phyloP scores from a whole-genome alignment of 768 basidiomycete genomes.

The Tricholomella constricta region DNA sequence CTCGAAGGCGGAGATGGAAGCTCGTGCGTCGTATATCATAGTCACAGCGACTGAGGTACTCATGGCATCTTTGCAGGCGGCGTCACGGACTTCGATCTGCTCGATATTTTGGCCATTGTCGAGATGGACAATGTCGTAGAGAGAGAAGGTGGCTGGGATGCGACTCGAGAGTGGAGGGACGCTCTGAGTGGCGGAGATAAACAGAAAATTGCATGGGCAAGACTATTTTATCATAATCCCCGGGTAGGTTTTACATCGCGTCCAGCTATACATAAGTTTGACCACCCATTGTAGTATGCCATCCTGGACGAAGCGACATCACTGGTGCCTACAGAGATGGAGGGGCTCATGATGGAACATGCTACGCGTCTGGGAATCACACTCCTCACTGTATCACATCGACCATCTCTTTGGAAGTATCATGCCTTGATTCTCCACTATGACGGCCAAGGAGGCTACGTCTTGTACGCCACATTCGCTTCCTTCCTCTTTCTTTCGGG shows the following conservation, averaged over 20 bases:
- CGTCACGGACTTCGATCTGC: conserved; percentile 73
- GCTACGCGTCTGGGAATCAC: conserved; percentile 89
- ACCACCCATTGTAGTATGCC: conserved; percentile 66
- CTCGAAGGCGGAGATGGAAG: conserved; percentile 75
- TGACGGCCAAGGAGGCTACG: conserved; percentile 93
- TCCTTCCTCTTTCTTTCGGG: not conserved
- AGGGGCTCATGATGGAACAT: conserved; percentile 93
- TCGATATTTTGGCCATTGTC: conserved; percentile 71
- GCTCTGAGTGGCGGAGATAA: conserved; percentile 93
- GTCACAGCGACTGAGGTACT: not conserved
- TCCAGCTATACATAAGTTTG: not conserved
- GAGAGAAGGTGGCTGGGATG: conserved; percentile 96
- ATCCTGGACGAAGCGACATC: conserved; percentile 97
- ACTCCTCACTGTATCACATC: conserved; percentile 91
- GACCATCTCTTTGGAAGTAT: conserved; percentile 92
- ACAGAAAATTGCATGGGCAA: conserved; percentile 96
- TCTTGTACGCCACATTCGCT: conserved; percentile 66
- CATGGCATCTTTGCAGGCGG: conserved; percentile 46
- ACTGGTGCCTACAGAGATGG: conserved; percentile 89
- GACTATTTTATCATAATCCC: conserved; percentile 93
- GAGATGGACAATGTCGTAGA: conserved; percentile 87
- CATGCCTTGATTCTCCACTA: conserved; percentile 88
- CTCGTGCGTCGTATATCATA: conserved; percentile 48
- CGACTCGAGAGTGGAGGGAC: conserved; percentile 90
- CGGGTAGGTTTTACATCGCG: conserved; percentile 54